Percentiles rank a stretch among this genome's conserved stretches.
Conservation (phyloP, 2,329 filamentous ascomycete genomes). For the Fusarium sp. region DNA sequence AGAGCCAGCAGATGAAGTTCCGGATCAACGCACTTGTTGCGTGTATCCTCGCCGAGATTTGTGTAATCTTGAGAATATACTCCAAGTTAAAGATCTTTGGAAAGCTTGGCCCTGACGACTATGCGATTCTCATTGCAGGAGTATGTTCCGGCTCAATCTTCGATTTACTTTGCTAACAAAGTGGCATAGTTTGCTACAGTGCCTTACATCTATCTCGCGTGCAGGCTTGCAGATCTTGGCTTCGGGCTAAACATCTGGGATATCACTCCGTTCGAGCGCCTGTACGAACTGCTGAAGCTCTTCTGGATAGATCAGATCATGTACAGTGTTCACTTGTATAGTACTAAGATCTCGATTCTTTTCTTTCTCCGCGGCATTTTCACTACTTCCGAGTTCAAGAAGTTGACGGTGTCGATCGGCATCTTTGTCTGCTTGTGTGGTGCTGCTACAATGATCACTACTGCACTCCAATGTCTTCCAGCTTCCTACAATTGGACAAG, state of each 20-base stretch:
- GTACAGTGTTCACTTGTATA: slow-evolving; percentile 35
- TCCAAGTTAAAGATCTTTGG: slow-evolving; percentile 23
- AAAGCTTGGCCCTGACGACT: slow-evolving; percentile 23
- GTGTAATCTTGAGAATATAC: slow-evolving; percentile 19
- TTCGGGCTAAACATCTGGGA: slow-evolving; percentile 32
- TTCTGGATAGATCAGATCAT: slow-evolving; percentile 37
- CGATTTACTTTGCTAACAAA: neutral
- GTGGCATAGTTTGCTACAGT: slow-evolving; percentile 16
- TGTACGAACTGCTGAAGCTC: slow-evolving; percentile 26
- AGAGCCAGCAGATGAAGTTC: slow-evolving; percentile 27
- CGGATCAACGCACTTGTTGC: slow-evolving; percentile 20
- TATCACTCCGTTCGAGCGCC: slow-evolving; percentile 13
- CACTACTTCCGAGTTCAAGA: slow-evolving; percentile 14
- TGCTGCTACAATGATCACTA: slow-evolving; percentile 24
- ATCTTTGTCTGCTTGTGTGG: slow-evolving; percentile 18
- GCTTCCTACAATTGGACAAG: slow-evolving; percentile 27
- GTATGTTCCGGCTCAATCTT: neutral
- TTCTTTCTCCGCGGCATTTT: slow-evolving; percentile 29
- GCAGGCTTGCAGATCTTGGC: slow-evolving; percentile 27
- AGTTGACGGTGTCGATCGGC: slow-evolving; percentile 1
- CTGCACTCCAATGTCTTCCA: slow-evolving; percentile 25
- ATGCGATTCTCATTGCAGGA: slow-evolving; percentile 21
- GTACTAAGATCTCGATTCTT: slow-evolving; percentile 31
- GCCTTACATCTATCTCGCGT: slow-evolving; percentile 25
- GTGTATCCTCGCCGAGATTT: slow-evolving; percentile 21